phyloP scores from a whole-genome alignment of 352 stramenopile species.

The Pythium aquatile region DNA sequence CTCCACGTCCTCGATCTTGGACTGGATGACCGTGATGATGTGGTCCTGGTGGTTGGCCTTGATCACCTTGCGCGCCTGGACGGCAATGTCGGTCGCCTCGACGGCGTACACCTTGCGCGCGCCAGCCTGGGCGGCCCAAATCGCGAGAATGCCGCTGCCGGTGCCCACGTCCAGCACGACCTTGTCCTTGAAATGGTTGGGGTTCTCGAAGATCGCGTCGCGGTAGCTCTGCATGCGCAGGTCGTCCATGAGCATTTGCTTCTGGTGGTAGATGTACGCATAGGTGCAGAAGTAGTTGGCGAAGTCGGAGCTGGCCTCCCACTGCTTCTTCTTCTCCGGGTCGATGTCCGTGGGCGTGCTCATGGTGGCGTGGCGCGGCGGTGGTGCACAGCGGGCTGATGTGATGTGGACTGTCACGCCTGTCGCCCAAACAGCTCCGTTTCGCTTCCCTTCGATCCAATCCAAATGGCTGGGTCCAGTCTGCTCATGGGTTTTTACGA shows the following conservation, averaged over 20 bases:
- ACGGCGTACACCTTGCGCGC: conserved; percentile 98
- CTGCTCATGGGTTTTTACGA: conserved; percentile 16
- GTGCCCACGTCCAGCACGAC: conserved; percentile 99
- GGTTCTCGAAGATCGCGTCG: conserved; percentile 97
- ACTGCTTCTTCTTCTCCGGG: conserved; percentile 79
- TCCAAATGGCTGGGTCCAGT: conserved; percentile 17
- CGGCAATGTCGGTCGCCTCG: conserved; percentile 97
- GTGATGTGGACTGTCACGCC: conserved; percentile 1
- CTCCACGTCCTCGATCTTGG: conserved; percentile 97
- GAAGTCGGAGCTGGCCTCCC: conserved; percentile 84
- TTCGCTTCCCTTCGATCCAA: conserved; percentile 7
- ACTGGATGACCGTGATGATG: conserved; percentile 98
- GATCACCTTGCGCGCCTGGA: conserved; percentile 95
- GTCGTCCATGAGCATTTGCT: conserved; percentile 99
- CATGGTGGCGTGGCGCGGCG: conserved; percentile 15
- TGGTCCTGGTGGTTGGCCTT: conserved; percentile 95
- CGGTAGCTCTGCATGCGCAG: conserved; percentile 99
- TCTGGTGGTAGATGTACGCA: conserved; percentile 90
- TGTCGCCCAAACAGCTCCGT: neutral
- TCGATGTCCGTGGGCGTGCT: conserved; percentile 48
- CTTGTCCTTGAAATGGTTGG: conserved; percentile 98
- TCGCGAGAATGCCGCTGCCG: conserved; percentile 97
- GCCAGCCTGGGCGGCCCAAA: conserved; percentile 98
- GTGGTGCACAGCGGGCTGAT: neutral
- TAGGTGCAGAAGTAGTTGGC: conserved; percentile 92